Evolutionary conservation across 1,284 basidiomycete species (phyloP).

Genomic region (Tilletia caries): DNA sequence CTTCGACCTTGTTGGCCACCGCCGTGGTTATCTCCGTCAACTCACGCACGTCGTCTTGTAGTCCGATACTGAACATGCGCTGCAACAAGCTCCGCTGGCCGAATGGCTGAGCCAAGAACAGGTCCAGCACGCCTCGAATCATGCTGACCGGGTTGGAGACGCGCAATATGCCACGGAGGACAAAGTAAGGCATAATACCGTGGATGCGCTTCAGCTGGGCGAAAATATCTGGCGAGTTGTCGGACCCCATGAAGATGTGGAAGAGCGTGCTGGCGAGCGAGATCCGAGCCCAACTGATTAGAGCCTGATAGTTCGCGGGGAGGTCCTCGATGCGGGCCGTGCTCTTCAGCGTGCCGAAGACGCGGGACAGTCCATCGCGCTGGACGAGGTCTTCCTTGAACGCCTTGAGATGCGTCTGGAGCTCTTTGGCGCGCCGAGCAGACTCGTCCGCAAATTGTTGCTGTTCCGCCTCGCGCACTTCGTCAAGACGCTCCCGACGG

Average conservation of each 20-base stretch:
- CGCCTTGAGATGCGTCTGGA: conserved; percentile 77
- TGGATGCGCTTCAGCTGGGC: conserved; percentile 86
- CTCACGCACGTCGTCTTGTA: conserved; percentile 81
- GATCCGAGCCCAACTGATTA: conserved; percentile 93
- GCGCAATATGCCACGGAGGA: conserved; percentile 83
- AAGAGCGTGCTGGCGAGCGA: conserved; percentile 84
- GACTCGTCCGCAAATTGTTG: conserved; percentile 83
- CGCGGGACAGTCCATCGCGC: conserved; percentile 75
- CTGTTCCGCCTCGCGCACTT: conserved; percentile 80
- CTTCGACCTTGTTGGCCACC: conserved; percentile 82
- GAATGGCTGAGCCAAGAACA: conserved; percentile 97
- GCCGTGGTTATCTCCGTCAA: conserved; percentile 80
- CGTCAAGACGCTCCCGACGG: conserved; percentile 81
- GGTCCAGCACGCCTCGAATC: conserved; percentile 85
- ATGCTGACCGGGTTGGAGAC: conserved; percentile 95
- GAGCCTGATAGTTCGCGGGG: conserved; percentile 79
- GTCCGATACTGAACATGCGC: conserved; percentile 89
- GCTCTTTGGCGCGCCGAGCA: conserved; percentile 74
- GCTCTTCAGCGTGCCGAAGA: conserved; percentile 82
- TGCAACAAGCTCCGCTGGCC: conserved; percentile 74
- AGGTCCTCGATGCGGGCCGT: conserved; percentile 75
- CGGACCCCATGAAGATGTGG: conserved; percentile 86
- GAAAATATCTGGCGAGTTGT: conserved; percentile 85
- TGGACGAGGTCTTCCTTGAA: conserved; percentile 78
- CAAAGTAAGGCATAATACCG: conserved; percentile 95